Conservation (phyloP, 2,329 filamentous ascomycete genomes). For the Berkeleyomyces basicola region DNA sequence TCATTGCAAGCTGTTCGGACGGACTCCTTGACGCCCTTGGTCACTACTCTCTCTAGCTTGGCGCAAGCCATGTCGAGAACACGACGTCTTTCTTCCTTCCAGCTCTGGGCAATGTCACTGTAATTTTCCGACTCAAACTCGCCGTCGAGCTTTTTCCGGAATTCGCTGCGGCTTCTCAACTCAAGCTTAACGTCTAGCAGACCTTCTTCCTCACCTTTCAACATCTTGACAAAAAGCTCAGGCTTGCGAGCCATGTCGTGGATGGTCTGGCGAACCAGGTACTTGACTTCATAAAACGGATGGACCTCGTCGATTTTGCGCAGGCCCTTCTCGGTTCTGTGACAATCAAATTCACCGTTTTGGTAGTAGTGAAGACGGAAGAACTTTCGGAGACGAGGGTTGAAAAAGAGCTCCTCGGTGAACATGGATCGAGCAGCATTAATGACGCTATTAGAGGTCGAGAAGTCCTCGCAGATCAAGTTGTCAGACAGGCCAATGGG, state of each 20-base stretch:
- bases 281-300: constrained; percentile 96
- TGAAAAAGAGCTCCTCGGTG: constrained; percentile 75
- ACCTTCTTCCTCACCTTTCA: constrained; percentile 89
- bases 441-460: constrained; percentile 59
- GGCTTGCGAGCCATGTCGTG: constrained; percentile 65
- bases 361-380: constrained; percentile 72
- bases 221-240: constrained; percentile 89
- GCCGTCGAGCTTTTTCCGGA: constrained; percentile 58
- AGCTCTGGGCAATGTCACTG: constrained; percentile 84
- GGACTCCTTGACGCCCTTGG: constrained; percentile 87
- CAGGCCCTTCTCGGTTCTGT: constrained; percentile 82
- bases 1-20: constrained; percentile 89
- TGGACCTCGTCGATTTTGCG: constrained; percentile 89
- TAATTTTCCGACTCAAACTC: constrained; percentile 92
- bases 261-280: constrained; percentile 78
- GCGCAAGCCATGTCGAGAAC: constrained; percentile 65
- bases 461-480: constrained; percentile 55
- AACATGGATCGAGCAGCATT: constrained; percentile 73
- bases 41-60: constrained; percentile 69
- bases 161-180: constrained; percentile 58
- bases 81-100: constrained; percentile 78
- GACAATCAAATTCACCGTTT: constrained; percentile 70
- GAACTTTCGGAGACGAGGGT: constrained; percentile 75
- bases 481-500: constrained; percentile 80
- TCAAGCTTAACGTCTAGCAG: constrained; percentile 71